A percentile compares a stretch with the other conserved stretches of the same genome.
Conservation (phyloP, 331 rosid species). For the Rosa hybrid region DNA sequence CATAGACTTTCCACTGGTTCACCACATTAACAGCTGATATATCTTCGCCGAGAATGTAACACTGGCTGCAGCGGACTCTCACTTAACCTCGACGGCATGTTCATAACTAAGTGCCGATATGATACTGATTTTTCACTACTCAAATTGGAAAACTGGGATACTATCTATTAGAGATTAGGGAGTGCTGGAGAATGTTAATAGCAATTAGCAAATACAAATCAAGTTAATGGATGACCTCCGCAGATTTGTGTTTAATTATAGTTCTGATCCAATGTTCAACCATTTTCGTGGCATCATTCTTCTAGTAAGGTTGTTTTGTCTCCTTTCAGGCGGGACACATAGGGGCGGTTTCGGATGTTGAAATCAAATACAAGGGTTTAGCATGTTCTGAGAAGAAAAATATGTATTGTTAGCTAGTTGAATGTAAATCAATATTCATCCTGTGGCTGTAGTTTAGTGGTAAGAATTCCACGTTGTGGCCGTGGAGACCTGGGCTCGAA, state of each 20-base stretch:
- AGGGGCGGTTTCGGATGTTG: too few species aligned
- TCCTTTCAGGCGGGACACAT: not conserved
- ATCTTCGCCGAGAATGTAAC: not conserved
- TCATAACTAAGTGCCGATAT: not conserved
- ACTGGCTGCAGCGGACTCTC: not conserved
- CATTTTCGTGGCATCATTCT: not conserved
- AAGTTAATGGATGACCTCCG: not conserved
- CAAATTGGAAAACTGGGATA: not conserved
- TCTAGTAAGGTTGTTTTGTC: not conserved
- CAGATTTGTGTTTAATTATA: not conserved
- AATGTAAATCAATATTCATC: too few species aligned
- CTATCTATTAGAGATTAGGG: not conserved
- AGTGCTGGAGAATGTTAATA: not conserved
- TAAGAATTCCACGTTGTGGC: conserved; percentile 78
- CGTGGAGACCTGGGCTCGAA: conserved; percentile 98
- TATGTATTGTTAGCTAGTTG: too few species aligned
- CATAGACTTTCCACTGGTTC: conserved; percentile 38
- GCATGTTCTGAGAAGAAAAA: not conserved
- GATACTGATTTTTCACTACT: not conserved
- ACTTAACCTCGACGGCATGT: not conserved
- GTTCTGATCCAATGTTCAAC: not conserved
- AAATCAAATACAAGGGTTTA: not conserved
- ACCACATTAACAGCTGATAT: conserved; percentile 11
- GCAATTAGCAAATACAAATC: not conserved
- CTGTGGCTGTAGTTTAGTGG: conserved; percentile 71